Evolutionary conservation across 805 yeast species (phyloP).

Genomic region (Lachancea quebecensis): DNA sequence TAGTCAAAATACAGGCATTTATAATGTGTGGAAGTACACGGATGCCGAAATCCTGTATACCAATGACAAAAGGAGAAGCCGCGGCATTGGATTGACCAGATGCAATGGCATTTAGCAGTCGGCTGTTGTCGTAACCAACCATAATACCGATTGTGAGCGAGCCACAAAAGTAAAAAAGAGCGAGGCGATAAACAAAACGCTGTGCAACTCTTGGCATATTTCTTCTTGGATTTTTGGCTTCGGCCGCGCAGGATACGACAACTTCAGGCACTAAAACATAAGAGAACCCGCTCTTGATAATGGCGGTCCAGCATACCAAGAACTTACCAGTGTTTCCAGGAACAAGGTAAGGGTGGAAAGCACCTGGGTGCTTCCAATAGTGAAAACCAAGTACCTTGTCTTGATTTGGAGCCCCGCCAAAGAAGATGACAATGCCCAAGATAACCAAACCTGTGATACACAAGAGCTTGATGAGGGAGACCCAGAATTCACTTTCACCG

Average conservation of each 20-base stretch:
- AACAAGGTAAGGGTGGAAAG: slow-evolving; percentile 32
- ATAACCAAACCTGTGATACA: slow-evolving; percentile 58
- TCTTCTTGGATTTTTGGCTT: slow-evolving; percentile 42
- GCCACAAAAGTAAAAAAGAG: slow-evolving; percentile 45
- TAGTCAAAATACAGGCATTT: slow-evolving; percentile 42
- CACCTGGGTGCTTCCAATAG: slow-evolving; percentile 54
- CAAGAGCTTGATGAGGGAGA: slow-evolving; percentile 55
- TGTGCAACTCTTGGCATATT: slow-evolving; percentile 47
- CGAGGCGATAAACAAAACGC: slow-evolving; percentile 49
- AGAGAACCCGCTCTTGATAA: slow-evolving; percentile 44
- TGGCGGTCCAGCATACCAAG: slow-evolving; percentile 46
- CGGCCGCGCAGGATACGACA: slow-evolving; percentile 44
- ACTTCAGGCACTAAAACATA: slow-evolving; percentile 46
- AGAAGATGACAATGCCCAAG: slow-evolving; percentile 49
- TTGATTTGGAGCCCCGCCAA: slow-evolving; percentile 57
- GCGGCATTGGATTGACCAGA: slow-evolving; percentile 30
- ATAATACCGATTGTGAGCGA: slow-evolving; percentile 51
- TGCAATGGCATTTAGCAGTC: slow-evolving; percentile 35
- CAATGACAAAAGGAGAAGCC: slow-evolving; percentile 45
- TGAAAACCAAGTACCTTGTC: slow-evolving; percentile 46
- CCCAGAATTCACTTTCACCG: slow-evolving; percentile 59
- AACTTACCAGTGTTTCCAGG: slow-evolving; percentile 39
- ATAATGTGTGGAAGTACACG: slow-evolving; percentile 42
- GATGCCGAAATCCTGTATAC: slow-evolving; percentile 43
- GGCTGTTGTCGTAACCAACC: slow-evolving; percentile 44